These are phyloP conservation scores for Moricandia arvensis DNA, from an alignment of 345 rosid species.

Conservation along the genomic window DNA sequence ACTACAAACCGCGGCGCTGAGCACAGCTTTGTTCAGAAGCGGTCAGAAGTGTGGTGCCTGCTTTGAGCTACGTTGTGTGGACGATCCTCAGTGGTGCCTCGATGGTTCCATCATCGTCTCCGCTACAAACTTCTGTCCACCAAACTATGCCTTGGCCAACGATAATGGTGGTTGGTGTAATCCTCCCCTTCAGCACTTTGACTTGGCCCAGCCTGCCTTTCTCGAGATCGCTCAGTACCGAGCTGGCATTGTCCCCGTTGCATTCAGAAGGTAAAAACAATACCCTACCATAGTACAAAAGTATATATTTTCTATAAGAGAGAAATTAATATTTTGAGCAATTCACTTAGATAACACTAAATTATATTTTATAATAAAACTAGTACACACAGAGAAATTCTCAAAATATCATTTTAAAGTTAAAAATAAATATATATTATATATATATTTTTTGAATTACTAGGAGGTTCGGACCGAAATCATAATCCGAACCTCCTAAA, in stretches of 20 bases:
- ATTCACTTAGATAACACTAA: not conserved
- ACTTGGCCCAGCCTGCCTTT: conserved; percentile 60
- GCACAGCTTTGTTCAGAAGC: conserved; percentile 45
- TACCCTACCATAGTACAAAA: not conserved
- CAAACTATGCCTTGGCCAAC: conserved; percentile 49
- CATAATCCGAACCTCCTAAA: too few relatives aligned
- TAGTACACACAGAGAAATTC: too few relatives aligned
- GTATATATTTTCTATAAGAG: not conserved
- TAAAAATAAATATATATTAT: too few relatives aligned
- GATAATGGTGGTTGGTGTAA: conserved; percentile 70
- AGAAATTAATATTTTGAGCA: not conserved
- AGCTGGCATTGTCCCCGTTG: conserved; percentile 60
- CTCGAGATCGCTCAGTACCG: conserved; percentile 54
- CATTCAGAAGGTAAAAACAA: conserved; percentile 44
- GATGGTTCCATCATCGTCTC: conserved; percentile 39
- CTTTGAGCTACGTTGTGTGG: conserved; percentile 40
- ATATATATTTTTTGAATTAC: too few relatives aligned
- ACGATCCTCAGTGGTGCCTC: conserved; percentile 48
- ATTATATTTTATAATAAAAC: too few relatives aligned
- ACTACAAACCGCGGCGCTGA: conserved; percentile 43
- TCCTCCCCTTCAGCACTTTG: conserved; percentile 64
- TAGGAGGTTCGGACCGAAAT: too few relatives aligned
- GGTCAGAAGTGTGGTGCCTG: conserved; percentile 51
- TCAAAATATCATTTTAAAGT: too few relatives aligned
- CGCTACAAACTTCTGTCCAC: conserved; percentile 60